Conservation (phyloP, 306 rosid genomes). For the peach (Prunus persica) region DNA sequence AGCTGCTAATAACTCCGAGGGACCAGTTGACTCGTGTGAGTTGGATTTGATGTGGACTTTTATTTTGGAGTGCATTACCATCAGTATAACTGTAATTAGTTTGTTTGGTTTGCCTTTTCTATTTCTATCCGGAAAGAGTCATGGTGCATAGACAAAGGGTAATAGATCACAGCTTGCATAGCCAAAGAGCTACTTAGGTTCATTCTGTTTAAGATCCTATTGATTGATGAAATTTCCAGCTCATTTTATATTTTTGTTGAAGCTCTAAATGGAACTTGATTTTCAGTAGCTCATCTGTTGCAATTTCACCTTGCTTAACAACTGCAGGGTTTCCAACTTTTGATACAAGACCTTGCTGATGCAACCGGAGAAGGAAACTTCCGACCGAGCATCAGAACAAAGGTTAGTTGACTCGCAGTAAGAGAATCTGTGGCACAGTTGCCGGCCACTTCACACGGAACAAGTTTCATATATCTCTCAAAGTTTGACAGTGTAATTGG, state of each 20-base stretch:
- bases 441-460: neutral
- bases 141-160: neutral
- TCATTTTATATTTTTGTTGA: neutral
- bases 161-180: neutral
- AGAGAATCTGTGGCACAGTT: neutral
- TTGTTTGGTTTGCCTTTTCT: neutral
- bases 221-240: neutral
- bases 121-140: neutral
- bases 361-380: constrained; percentile 39
- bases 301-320: constrained; percentile 14
- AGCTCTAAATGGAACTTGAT: neutral
- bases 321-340: constrained; percentile 55
- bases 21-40: too few relatives aligned
- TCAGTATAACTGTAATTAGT: too few relatives aligned
- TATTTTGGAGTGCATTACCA: too few relatives aligned
- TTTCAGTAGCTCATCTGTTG: neutral
- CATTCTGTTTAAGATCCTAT: neutral
- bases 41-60: too few relatives aligned
- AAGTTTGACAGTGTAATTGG: neutral
- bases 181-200: neutral
- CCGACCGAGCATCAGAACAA: constrained; percentile 31
- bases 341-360: constrained; percentile 59
- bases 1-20: too few relatives aligned
- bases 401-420: constrained; percentile 44
- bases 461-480: neutral